Percentiles rank a stretch among this genome's conserved stretches.
Conservation (phyloP, 2,329 filamentous ascomycete species). For the Monosporascus sp. region DNA sequence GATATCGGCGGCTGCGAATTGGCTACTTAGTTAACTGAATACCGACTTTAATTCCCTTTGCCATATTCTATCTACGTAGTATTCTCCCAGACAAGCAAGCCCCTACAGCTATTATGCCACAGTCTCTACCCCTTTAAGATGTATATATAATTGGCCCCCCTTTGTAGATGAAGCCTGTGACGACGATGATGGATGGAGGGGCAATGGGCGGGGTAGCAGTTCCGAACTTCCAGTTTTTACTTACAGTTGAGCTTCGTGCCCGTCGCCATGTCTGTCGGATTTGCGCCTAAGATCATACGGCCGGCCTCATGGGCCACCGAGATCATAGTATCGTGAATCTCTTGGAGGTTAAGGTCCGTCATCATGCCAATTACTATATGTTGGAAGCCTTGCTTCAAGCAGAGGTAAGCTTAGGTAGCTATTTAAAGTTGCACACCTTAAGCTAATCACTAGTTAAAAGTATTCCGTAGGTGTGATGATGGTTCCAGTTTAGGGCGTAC, state of each 20-base stretch:
- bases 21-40: not conserved
- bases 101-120: no score
- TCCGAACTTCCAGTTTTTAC: constrained; percentile 6
- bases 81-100: no score
- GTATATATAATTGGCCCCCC: no score
- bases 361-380: constrained; percentile 29
- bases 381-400: not conserved
- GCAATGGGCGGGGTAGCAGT: constrained; percentile 12
- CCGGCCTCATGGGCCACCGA: constrained; percentile 58
- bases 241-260: constrained; percentile 62
- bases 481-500: no score
- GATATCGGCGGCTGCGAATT: constrained; percentile 53
- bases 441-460: not conserved
- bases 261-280: constrained; percentile 50
- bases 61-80: no score
- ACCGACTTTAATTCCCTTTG: no score
- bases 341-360: constrained; percentile 53
- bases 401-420: not conserved
- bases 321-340: constrained; percentile 57
- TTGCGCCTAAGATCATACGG: constrained; percentile 56
- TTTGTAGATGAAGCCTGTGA: not conserved
- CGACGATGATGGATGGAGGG: constrained; percentile 7
- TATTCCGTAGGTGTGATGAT: no score
- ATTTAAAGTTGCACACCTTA: not conserved
- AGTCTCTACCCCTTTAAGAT: no score